These are phyloP conservation scores for Chrysopogon serrulatus DNA, from an alignment of 176 grass and related monocot species.

Conservation along the genomic window DNA sequence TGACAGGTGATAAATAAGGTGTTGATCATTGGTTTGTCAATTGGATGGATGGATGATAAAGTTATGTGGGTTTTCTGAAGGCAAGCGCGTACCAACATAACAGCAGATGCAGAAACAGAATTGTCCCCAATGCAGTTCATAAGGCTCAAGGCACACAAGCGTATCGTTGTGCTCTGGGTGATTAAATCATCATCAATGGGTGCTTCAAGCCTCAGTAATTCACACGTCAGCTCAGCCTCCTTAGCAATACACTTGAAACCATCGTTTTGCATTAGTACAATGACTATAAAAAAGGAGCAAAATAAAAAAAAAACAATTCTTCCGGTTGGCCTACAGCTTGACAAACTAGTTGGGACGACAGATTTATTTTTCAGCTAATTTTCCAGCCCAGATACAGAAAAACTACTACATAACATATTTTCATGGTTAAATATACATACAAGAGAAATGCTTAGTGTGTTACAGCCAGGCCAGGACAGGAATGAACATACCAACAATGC, in stretches of 20 bases:
- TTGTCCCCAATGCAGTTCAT: not conserved
- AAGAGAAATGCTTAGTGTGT: no score
- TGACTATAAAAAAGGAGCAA: not conserved
- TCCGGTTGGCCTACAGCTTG: no score
- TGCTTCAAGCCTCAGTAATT: not conserved
- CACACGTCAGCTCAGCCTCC: not conserved
- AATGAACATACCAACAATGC: not conserved
- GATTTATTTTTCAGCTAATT: no score
- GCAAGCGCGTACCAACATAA: not conserved
- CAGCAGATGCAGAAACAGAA: not conserved
- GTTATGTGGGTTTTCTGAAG: not conserved
- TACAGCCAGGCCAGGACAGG: no score
- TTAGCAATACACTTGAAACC: slow-evolving; percentile 4
- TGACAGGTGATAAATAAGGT: no score
- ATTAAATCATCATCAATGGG: not conserved
- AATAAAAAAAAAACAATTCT: no score
- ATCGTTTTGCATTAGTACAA: not conserved
- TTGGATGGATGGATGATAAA: not conserved
- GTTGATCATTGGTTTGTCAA: no score
- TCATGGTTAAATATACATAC: no score
- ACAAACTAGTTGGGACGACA: no score
- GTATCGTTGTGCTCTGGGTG: not conserved
- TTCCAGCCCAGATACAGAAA: no score
- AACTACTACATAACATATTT: no score
- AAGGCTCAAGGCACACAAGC: not conserved